Conservation (phyloP, 352 stramenopile genomes). For the Globisporangium sylvaticum region DNA sequence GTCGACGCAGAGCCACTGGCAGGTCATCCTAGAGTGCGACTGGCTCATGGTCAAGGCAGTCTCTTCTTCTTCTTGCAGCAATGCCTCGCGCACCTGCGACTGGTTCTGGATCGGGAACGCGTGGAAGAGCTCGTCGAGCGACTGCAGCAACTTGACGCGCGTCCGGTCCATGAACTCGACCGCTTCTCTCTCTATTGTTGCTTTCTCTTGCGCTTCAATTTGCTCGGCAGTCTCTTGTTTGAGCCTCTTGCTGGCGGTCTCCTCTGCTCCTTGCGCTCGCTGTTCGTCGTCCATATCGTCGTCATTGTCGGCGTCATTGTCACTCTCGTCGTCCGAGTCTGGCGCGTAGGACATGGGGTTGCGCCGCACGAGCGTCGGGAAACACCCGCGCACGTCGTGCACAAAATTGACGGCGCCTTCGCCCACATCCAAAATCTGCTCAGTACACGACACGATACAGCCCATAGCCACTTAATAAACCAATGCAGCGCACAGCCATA, state of each 20-base stretch:
- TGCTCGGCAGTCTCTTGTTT: not conserved
- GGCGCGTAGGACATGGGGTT: slow-evolving; percentile 30
- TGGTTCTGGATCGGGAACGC: slow-evolving; percentile 38
- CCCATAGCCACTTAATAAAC: not conserved
- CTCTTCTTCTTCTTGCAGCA: slow-evolving; percentile 18
- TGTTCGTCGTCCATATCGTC: slow-evolving; percentile 4
- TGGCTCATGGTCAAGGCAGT: slow-evolving; percentile 12
- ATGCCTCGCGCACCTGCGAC: slow-evolving; percentile 20
- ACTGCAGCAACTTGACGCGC: slow-evolving; percentile 40
- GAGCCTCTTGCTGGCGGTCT: slow-evolving; percentile 9
- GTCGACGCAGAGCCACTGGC: slow-evolving; percentile 59
- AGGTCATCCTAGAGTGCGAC: slow-evolving; percentile 3
- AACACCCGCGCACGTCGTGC: slow-evolving; percentile 50
- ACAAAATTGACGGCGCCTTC: slow-evolving; percentile 51
- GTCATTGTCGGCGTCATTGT: slow-evolving; percentile 14
- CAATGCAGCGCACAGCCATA: too few species aligned
- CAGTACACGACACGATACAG: not conserved
- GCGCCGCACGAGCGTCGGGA: slow-evolving; percentile 57
- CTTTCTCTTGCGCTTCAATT: not conserved
- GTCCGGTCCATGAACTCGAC: slow-evolving; percentile 30
- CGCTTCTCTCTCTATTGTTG: slow-evolving; percentile 3
- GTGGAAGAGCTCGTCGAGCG: slow-evolving; percentile 31
- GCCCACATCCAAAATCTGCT: slow-evolving; percentile 53
- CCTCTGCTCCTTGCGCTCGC: not conserved
- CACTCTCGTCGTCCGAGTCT: slow-evolving; percentile 29